Conservation (phyloP, 352 stramenopile genomes). For the Pythium pyrilobum region DNA sequence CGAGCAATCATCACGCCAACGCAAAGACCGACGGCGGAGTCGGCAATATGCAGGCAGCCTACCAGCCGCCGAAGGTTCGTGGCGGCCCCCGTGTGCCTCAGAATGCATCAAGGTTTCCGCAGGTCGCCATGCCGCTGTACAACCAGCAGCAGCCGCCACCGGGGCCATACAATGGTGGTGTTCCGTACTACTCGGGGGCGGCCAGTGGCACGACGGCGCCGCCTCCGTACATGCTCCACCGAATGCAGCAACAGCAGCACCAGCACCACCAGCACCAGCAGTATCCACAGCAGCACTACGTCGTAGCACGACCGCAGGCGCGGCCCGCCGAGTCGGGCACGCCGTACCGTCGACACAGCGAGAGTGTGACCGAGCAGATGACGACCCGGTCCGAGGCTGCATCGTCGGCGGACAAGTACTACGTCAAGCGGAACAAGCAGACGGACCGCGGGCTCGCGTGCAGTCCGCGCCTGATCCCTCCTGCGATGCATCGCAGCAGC, state of each 20-base stretch:
- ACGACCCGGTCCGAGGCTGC: conserved; percentile 50
- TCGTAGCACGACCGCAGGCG: conserved; percentile 20
- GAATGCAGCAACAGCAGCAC: conserved; percentile 16
- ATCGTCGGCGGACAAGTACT: conserved; percentile 37
- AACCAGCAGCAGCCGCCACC: conserved; percentile 6
- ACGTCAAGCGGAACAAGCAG: conserved; percentile 26
- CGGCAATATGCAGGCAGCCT: neutral
- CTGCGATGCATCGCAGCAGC: conserved; percentile 21
- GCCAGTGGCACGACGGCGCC: neutral
- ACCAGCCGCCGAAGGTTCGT: conserved; percentile 6
- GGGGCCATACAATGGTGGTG: neutral
- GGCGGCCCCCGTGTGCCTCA: neutral
- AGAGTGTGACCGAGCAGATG: conserved; percentile 60
- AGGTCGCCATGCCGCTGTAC: conserved; percentile 6
- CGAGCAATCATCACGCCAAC: conserved; percentile 7
- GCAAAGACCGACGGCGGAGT: neutral
- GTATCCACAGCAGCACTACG: conserved; percentile 20
- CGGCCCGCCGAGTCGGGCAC: conserved; percentile 6
- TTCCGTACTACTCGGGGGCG: conserved; percentile 6
- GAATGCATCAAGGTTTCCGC: conserved; percentile 1
- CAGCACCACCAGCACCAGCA: conserved; percentile 15
- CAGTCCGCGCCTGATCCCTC: conserved; percentile 42
- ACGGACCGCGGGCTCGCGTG: conserved; percentile 18
- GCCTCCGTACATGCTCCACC: conserved; percentile 19
- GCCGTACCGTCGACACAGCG: conserved; percentile 53